Conservation (phyloP, 495 filamentous ascomycete species). For the Penicillium herquei region DNA sequence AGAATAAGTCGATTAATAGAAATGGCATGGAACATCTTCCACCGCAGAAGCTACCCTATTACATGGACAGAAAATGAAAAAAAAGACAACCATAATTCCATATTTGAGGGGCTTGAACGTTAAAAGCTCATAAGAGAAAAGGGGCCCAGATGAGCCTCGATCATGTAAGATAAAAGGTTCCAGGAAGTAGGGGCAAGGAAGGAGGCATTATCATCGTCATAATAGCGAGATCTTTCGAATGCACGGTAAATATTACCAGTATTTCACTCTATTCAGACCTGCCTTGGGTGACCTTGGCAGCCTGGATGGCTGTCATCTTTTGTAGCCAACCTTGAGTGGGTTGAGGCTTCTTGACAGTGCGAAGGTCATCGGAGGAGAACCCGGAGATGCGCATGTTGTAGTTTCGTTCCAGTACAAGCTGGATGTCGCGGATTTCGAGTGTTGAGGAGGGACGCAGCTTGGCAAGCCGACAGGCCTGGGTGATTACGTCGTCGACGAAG, state of each 20-base stretch:
- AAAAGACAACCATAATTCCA: too few species aligned
- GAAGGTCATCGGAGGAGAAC: slow-evolving; percentile 88
- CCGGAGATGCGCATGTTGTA: slow-evolving; percentile 98
- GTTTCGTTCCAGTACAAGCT: slow-evolving; percentile 91
- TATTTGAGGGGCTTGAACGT: too few species aligned
- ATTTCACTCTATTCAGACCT: slow-evolving; percentile 33
- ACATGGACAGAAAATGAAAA: too few species aligned
- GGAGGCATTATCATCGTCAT: background rate
- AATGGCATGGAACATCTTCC: too few species aligned
- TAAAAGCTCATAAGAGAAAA: too few species aligned
- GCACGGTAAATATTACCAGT: background rate
- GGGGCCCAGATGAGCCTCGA: too few species aligned
- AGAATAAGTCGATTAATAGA: too few species aligned
- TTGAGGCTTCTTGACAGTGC: slow-evolving; percentile 88
- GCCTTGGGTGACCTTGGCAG: slow-evolving; percentile 69
- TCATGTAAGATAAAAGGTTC: background rate
- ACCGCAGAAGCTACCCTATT: too few species aligned
- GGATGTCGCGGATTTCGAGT: slow-evolving; percentile 90
- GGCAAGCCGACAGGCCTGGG: slow-evolving; percentile 81
- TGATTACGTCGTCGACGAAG: slow-evolving; percentile 89
- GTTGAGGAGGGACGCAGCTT: slow-evolving; percentile 86
- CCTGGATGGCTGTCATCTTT: slow-evolving; percentile 95
- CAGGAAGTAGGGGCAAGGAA: background rate
- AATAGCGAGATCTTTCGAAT: too few species aligned
- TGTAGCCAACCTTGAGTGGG: slow-evolving; percentile 83